Evolutionary conservation across 2,329 filamentous ascomycete genomes (phyloP).

Genomic region (Phialophora chinensis): DNA sequence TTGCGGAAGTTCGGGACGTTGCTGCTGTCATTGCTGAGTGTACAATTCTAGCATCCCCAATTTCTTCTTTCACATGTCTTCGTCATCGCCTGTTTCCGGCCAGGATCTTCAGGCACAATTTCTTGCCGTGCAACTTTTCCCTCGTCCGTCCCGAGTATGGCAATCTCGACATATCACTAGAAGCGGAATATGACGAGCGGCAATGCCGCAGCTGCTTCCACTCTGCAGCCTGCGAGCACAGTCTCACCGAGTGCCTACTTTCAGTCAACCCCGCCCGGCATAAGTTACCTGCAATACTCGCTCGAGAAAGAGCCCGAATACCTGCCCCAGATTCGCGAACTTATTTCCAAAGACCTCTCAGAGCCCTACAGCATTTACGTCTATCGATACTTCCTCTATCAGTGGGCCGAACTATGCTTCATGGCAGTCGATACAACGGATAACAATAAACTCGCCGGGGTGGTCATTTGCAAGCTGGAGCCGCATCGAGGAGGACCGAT

Average conservation of each 20-base stretch:
- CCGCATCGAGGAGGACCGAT: conserved; percentile 83
- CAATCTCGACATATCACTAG: conserved; percentile 12
- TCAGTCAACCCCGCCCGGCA: conserved; percentile 36
- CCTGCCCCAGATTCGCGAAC: conserved; percentile 82
- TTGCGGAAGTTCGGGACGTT: conserved; percentile 10
- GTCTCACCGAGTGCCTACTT: conserved; percentile 26
- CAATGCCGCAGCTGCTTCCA: conserved; percentile 28
- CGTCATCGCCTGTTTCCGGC: conserved; percentile 16
- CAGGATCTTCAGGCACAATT: conserved; percentile 32
- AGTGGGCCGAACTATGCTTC: conserved; percentile 98
- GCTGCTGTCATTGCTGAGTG: conserved; percentile 10
- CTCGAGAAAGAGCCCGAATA: conserved; percentile 66
- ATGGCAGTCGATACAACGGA: conserved; percentile 70
- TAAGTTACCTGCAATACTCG: conserved; percentile 66
- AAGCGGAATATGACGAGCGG: conserved; percentile 28
- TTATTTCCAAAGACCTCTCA: conserved; percentile 95
- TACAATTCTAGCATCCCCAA: conserved; percentile 4
- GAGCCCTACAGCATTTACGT: conserved; percentile 99
- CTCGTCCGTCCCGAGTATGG: conserved; percentile 18
- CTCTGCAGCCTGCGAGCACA: conserved; percentile 9
- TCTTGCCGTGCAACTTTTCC: neutral
- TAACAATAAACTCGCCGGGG: conserved; percentile 75
- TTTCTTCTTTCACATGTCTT: conserved; percentile 18
- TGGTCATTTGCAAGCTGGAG: conserved; percentile 94
- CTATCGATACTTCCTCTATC: conserved; percentile 95